Percentiles rank a stretch among this genome's conserved stretches.
These are phyloP conservation scores for Clarkia xantiana DNA, from an alignment of 345 rosid species.

Conservation along the genomic window DNA sequence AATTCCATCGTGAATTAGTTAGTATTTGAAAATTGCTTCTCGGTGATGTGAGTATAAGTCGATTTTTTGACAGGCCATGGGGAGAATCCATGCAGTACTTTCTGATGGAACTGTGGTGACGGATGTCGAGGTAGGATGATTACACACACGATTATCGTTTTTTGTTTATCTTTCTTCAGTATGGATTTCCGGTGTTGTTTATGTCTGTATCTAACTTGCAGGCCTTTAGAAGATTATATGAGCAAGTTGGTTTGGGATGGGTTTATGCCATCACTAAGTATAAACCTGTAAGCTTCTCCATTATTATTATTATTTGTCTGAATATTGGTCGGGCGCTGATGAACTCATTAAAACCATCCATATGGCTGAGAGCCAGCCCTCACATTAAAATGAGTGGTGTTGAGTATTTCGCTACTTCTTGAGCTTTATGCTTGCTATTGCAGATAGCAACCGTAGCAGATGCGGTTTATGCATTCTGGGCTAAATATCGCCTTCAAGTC, in stretches of 20 bases:
- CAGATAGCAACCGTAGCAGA: conserved; percentile 65
- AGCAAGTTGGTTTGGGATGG: conserved; percentile 88
- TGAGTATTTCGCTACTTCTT: not conserved
- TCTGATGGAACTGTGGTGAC: conserved; percentile 75
- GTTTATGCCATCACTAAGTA: conserved; percentile 74
- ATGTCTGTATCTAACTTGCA: conserved; percentile 17
- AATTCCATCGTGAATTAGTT: too few species aligned
- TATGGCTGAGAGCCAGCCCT: too few species aligned
- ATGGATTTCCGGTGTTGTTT: not conserved
- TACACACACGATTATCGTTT: not conserved
- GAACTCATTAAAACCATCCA: too few species aligned
- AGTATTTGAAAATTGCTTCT: too few species aligned
- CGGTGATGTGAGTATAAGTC: not conserved
- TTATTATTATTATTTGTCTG: not conserved
- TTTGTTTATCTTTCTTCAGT: not conserved
- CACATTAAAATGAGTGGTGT: too few species aligned
- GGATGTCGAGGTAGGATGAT: conserved; percentile 58
- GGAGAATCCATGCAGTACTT: conserved; percentile 81
- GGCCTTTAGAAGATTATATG: conserved; percentile 78
- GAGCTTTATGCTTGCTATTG: conserved; percentile 4
- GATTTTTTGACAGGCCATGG: too few species aligned
- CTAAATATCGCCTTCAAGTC: conserved; percentile 67
- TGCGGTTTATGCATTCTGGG: conserved; percentile 68
- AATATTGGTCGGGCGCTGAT: too few species aligned
- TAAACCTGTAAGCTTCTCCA: conserved; percentile 45